phyloP scores from a whole-genome alignment of 352 stramenopile species.

The Globisporangium orthogonon region DNA sequence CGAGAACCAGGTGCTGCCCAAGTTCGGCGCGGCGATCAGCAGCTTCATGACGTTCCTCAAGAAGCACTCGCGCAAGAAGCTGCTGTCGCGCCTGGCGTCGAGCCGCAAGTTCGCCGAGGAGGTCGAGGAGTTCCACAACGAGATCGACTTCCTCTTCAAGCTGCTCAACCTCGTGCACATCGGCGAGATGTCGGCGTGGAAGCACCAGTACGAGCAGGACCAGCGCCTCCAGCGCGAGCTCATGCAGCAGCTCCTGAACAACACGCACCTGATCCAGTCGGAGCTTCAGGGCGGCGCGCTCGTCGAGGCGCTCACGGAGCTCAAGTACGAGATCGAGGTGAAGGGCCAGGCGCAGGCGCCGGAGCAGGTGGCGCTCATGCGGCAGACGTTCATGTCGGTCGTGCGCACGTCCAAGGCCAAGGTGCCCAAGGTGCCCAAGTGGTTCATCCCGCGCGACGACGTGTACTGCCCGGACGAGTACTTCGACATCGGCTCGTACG shows the following conservation, averaged over 20 bases:
- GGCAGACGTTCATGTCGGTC: constrained; percentile 10
- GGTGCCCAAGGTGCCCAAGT: constrained; percentile 12
- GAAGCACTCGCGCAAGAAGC: constrained; percentile 15
- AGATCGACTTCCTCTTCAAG: constrained; percentile 16
- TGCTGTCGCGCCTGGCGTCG: constrained; percentile 12
- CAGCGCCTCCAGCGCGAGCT: constrained; percentile 7
- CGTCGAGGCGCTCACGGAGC: constrained; percentile 17
- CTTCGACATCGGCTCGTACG: constrained; percentile 11
- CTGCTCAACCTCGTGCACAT: constrained; percentile 20
- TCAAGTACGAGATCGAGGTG: constrained; percentile 19
- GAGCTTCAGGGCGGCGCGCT: constrained; percentile 10
- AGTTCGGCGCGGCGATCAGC: constrained; percentile 24
- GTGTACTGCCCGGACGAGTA: constrained; percentile 9
- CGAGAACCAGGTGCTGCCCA: constrained; percentile 27
- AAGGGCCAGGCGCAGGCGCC: constrained; percentile 5
- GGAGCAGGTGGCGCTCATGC: constrained; percentile 12
- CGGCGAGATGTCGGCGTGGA: constrained; percentile 13
- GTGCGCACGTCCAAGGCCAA: constrained; percentile 9
- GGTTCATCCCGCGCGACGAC: constrained; percentile 18
- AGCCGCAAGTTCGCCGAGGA: constrained; percentile 9
- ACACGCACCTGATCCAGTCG: constrained; percentile 5
- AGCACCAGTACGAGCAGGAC: constrained; percentile 15
- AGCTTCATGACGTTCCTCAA: constrained; percentile 24
- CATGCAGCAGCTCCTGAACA: constrained; percentile 14
- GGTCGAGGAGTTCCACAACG: constrained; percentile 15